Percentiles rank a stretch among this genome's conserved stretches.
These are phyloP conservation scores for Elongisporangium undulatum DNA, from an alignment of 352 stramenopile species.

Conservation along the genomic window DNA sequence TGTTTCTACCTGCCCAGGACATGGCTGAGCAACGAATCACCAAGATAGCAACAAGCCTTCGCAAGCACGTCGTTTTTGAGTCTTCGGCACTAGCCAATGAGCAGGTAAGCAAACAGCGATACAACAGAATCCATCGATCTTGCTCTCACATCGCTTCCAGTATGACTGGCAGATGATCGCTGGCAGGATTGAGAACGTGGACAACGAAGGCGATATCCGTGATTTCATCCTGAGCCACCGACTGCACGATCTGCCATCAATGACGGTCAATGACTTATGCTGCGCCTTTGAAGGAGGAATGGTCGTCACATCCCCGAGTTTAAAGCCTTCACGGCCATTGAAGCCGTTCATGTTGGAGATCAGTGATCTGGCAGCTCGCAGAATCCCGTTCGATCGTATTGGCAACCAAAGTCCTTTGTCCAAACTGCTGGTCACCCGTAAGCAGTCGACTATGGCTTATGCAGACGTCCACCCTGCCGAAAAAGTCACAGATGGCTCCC, in stretches of 20 bases:
- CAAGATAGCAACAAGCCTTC: constrained; percentile 67
- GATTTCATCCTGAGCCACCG: constrained; percentile 58
- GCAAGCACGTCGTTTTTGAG: constrained; percentile 83
- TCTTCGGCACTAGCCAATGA: constrained; percentile 76
- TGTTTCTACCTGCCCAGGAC: constrained; percentile 29
- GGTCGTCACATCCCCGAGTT: constrained; percentile 31
- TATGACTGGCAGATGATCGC: constrained; percentile 86
- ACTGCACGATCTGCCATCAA: constrained; percentile 24
- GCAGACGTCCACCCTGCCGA: neutral
- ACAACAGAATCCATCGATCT: neutral
- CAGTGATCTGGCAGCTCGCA: constrained; percentile 51
- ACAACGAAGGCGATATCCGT: constrained; percentile 62
- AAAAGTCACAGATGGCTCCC: neutral
- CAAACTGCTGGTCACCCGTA: constrained; percentile 35
- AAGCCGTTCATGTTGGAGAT: constrained; percentile 57
- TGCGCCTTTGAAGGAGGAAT: constrained; percentile 24
- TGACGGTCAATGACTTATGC: constrained; percentile 73
- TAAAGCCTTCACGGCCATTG: constrained; percentile 40
- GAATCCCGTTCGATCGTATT: constrained; percentile 53
- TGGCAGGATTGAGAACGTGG: constrained; percentile 61
- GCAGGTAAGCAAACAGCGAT: constrained; percentile 34
- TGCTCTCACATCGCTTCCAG: constrained; percentile 15
- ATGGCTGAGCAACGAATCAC: constrained; percentile 71
- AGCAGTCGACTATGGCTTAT: neutral
- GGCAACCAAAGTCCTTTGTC: constrained; percentile 49